Evolutionary conservation across 208 protist genomes (phyloP), one percentile per base, ranked within the genome.

Genomic region (Herpetomonas tarakana): DNA sequence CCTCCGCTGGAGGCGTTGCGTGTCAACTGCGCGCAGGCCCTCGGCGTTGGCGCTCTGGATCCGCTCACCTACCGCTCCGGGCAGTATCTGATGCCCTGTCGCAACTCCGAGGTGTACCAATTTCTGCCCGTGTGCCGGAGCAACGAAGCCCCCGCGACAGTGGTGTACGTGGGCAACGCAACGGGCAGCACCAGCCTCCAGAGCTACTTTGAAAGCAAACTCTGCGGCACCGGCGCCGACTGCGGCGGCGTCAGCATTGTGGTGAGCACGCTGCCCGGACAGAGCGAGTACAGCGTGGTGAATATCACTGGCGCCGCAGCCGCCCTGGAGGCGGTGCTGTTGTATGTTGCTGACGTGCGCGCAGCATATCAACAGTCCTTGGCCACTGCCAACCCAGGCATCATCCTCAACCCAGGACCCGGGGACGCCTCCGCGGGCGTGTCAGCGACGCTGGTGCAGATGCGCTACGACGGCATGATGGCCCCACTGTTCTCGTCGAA

Each of bases 261-360:
- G 2, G 70, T 75, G 1, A 35, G 35, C 0, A 11, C 49, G 4
- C 41, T 68, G 24, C 54, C 60, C 24, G 2, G 24, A 18, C 35
- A 26, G 12, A 26, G 65, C 3, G 39, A 12, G 1, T 68, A 74
- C 29, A 67, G 68, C 11, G 22, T 63, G 0, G 69, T 88, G 19
- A 69, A n/a, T 21, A 77, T 88, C 19, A 74, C 61, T 0, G 62
- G 58, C 28, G 59, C 70, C 18, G 49, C 71, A 0, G 52, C 38
- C 2, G 81, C 52, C 0, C 41, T 88, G 25, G 76, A 88, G 67
- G 76, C 77, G 7, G 63, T 78, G 18, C 74, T 88, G 3, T 30
- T 58, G 3, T 88, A 76, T 49, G 76, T 83, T 14, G 63, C 68
- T 3, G 72, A 64, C 27, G 76, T 78, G 16, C 72, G 73, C 16